Base-by-base conservation (phyloP, 192 early-diverging fungal genomes). In the Kappamyces sp. region DNA sequence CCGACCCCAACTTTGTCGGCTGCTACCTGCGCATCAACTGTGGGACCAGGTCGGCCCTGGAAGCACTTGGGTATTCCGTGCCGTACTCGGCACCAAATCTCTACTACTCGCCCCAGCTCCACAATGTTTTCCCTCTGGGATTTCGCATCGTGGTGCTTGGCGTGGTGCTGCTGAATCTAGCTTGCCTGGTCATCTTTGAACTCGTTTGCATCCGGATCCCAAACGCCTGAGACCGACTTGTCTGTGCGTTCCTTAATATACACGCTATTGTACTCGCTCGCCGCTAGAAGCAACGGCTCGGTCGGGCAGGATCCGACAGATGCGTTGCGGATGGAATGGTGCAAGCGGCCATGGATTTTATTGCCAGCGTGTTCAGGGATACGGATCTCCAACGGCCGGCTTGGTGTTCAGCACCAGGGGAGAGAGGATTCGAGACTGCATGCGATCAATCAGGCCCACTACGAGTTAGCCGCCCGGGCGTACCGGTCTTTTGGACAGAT, bases 401-500 rank as follows among this genome's bases (percentile, higher is more conserved):
- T 45, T 12, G 43, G 43, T 45, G 43, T 12, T 45, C 12, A 45
- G 43, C 12, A 45, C 43, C 43, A 45, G 22, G 22, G 54, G 54
- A 38, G 31, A 30, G 7, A 55, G 36, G 36, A 55, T 55, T n/a
- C 54, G 40, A 5, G 54, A 38, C 31, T 55, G 34, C 54, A 55
- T 55, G 31, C 31, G 37, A 39, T 55, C 54, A 40, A 55, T 55
- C n/a, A 55, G 31, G 30, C 36, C 34, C 41, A 55, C 54, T 55
- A 8, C 22, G 6, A 8, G 40, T 38, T 33, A n/a, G 6, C 22
- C 8, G 5, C 29, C 5, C 45, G 1, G 48, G 31, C 9, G 6
- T 73, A 85, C 83, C 84, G 30, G 91, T 96, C 63, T 94, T 91
- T 47, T 84, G 79, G 1, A 93, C 91, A 0, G 93, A 92, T 49